Conservation (phyloP, 23 red algal genomes). For the Cyanidium caldarium region DNA sequence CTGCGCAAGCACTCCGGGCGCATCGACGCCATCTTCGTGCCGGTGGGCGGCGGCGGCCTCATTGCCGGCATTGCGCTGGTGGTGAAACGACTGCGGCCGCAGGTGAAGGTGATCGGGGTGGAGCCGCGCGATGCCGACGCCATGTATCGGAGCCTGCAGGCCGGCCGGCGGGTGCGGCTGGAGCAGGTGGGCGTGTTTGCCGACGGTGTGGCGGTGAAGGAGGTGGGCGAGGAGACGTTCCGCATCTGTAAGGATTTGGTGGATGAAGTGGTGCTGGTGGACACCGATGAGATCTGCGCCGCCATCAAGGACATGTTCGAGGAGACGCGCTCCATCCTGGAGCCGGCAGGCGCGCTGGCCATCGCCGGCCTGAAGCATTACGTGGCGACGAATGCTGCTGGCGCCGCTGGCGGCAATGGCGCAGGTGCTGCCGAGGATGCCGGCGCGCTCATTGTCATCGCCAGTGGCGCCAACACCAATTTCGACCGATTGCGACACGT, state of each 20-base stretch:
- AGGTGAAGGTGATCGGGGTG: conserved; percentile 58
- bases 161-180: conserved; percentile 38
- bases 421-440: neutral
- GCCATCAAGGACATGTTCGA: conserved; percentile 98
- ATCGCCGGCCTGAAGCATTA: conserved; percentile 75
- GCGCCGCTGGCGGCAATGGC: neutral
- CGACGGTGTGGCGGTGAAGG: conserved; percentile 73
- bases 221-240: conserved; percentile 84
- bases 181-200: conserved; percentile 67
- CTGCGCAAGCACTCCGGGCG: conserved; percentile 34
- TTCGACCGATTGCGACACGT: conserved; percentile 90
- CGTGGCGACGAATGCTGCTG: neutral
- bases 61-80: conserved; percentile 82
- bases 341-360: conserved; percentile 80
- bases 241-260: conserved; percentile 58
- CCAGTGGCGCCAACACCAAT: conserved; percentile 88
- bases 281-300: conserved; percentile 94
- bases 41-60: conserved; percentile 89
- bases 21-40: conserved; percentile 72
- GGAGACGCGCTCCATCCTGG: conserved; percentile 84
- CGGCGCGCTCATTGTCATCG: conserved; percentile 40
- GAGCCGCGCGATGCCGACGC: conserved; percentile 79
- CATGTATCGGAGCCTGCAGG: conserved; percentile 59
- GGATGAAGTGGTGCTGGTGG: conserved; percentile 75
- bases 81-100: conserved; percentile 67